Conservation (phyloP, 2,329 filamentous ascomycete species). For the Amauroascus niger region DNA sequence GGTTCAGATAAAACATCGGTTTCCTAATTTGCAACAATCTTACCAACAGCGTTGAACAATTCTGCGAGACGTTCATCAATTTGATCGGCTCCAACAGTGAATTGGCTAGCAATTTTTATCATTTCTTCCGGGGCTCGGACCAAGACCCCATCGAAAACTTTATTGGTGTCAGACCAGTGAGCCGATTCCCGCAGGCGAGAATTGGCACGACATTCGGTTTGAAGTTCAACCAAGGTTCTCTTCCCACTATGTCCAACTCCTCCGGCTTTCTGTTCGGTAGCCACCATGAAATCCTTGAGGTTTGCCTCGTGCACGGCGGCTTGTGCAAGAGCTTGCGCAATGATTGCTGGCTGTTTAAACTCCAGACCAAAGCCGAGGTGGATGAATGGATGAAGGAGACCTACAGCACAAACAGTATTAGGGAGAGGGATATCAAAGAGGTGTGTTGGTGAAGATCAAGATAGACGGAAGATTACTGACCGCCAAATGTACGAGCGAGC, state of each 20-base stretch:
- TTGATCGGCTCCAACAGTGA: constrained; percentile 47
- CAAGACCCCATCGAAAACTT: constrained; percentile 60
- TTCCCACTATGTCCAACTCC: constrained; percentile 24
- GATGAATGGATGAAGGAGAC: constrained; percentile 69
- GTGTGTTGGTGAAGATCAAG: not conserved
- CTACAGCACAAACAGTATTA: constrained; percentile 27
- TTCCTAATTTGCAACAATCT: constrained; percentile 14
- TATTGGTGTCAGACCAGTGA: constrained; percentile 48
- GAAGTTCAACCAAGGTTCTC: constrained; percentile 47
- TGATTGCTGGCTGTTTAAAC: constrained; percentile 68
- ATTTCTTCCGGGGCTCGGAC: constrained; percentile 54
- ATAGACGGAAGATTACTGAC: constrained; percentile 29
- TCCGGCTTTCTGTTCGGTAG: constrained; percentile 28
- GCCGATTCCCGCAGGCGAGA: constrained; percentile 48
- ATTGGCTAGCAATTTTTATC: constrained; percentile 51
- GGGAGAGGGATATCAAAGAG: no score
- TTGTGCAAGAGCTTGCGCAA: constrained; percentile 72
- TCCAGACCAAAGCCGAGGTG: constrained; percentile 79
- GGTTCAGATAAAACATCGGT: not conserved
- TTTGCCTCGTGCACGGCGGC: constrained; percentile 55
- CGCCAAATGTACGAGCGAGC: constrained; percentile 57
- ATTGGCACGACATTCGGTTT: constrained; percentile 50
- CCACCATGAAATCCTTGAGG: constrained; percentile 45
- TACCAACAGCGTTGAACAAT: constrained; percentile 59
- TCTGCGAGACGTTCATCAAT: constrained; percentile 50